Evolutionary conservation across 208 protist species (phyloP).

Genomic region (Leishmania martiniquensis): DNA sequence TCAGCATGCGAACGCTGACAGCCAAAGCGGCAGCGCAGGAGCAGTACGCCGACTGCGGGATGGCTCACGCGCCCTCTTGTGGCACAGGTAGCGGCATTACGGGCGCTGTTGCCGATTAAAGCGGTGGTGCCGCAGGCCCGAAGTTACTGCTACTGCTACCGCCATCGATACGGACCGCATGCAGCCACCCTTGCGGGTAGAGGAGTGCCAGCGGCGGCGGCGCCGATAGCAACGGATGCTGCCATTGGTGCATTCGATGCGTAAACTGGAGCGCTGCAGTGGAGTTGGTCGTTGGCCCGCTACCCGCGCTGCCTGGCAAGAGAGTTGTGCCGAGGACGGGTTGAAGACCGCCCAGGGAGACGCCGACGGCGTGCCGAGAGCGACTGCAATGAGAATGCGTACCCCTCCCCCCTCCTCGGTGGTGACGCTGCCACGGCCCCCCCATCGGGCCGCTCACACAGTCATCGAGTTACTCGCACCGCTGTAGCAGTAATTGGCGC

Average conservation of each 20-base stretch:
- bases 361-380: slow-evolving; percentile 7
- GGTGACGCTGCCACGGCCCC: not conserved
- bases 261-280: not conserved
- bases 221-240: not conserved
- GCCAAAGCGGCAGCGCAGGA: slow-evolving; percentile 2
- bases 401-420: not conserved
- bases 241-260: not conserved
- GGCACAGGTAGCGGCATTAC: not conserved
- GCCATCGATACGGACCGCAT: not conserved
- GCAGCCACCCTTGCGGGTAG: not conserved
- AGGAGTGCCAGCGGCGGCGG: not conserved
- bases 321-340: not conserved
- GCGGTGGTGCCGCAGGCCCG: not conserved
- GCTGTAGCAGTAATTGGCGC: slow-evolving; percentile 17
- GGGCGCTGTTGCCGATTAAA: not conserved
- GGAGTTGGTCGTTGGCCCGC: not conserved
- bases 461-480: slow-evolving; percentile 12
- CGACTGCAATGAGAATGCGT: slow-evolving; percentile 15
- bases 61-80: not conserved
- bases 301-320: not conserved
- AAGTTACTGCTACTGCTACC: not conserved
- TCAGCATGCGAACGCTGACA: slow-evolving; percentile 8
- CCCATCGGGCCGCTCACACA: not conserved
- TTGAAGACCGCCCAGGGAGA: not conserved
- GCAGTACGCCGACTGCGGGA: not conserved